phyloP scores from a whole-genome alignment of 225 moss, liverwort and hornwort species.

The Asterella californica region DNA sequence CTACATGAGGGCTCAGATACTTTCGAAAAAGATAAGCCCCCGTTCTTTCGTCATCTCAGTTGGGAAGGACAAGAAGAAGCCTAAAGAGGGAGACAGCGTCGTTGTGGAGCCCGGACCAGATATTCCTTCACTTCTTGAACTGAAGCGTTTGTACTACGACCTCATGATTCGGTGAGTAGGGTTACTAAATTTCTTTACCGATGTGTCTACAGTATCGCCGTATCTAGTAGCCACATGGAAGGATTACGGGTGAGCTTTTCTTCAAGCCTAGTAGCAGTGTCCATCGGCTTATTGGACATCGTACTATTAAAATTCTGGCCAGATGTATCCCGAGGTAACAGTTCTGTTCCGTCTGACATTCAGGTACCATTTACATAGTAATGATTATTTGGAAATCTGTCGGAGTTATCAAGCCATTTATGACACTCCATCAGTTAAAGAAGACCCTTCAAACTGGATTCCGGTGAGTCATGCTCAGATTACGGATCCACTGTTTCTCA shows the following conservation, averaged over 20 bases:
- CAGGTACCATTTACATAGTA: constrained; percentile 87
- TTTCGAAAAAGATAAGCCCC: constrained; percentile 91
- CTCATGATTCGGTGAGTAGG: constrained; percentile 79
- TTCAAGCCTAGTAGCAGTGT: not conserved
- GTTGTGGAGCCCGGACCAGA: constrained; percentile 89
- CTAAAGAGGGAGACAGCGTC: constrained; percentile 89
- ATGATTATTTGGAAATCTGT: constrained; percentile 97
- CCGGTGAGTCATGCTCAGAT: constrained; percentile 49
- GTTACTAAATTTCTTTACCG: no score
- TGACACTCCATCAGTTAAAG: constrained; percentile 77
- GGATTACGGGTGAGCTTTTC: not conserved
- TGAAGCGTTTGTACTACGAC: constrained; percentile 92
- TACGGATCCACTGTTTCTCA: no score
- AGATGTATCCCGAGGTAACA: not conserved
- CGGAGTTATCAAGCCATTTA: constrained; percentile 96
- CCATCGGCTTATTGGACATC: not conserved
- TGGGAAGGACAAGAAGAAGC: constrained; percentile 80
- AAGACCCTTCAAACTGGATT: constrained; percentile 79
- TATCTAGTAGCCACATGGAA: not conserved
- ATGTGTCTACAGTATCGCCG: not conserved
- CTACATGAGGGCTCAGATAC: constrained; percentile 96
- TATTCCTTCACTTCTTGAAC: constrained; percentile 78
- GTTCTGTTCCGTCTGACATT: constrained; percentile 3
- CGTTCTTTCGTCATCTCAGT: constrained; percentile 71
- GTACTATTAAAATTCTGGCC: constrained; percentile 10